Evolutionary conservation across 2,329 filamentous ascomycete species (phyloP), one percentile per base, ranked within the genome.

Genomic region (Coniochaeta sp.): DNA sequence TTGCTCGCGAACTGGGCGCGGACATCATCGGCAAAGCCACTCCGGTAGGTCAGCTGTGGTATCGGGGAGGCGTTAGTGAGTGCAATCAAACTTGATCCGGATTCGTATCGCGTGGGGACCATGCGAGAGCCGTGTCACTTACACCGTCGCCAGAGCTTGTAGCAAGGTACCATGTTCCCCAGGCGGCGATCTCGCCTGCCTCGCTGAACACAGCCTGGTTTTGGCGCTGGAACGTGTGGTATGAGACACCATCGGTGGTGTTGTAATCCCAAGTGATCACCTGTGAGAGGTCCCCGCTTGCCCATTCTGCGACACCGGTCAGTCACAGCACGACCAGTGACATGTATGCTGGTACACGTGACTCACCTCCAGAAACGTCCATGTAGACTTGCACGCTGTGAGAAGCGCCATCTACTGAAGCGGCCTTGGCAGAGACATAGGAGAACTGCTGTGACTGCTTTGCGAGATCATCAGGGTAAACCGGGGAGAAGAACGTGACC

Each of bases 91-190:
- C 4, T 56, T 16, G 17, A 22, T 8, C 47, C 22, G 7, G n/a
- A 17, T 5, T 14, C 2, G 22, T 47, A 19, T 47, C 42, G 22
- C 7, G 42, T 26, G 42, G n/a, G 19, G 6, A 47, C 26, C 10
- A 8, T 12, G 52, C 30, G 8, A 19, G 30, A 6, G 17, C 34
- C 24, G 17, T 58, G 9, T 30, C 9, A 72, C 76, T 69, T 71
- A 78, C 75, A 26, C 79, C 79, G 22, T 72, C 69, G 16, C 79
- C 70, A 58, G 80, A 77, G 28, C 85, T 83, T 3, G 84, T 91
- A 14, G 88, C 86, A 71, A 92, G 91, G 72, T 90, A 87, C 75
- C 93, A 83, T 57, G 83, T 86, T 2, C 91, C 91, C 91, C 91
- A 96, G 75, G 91, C 88, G 0, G 90, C 83, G 65, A 88, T 86